A percentile compares a stretch with the other conserved stretches of the same genome.
These are phyloP conservation scores for Cytospora piceae DNA, from an alignment of 2,329 filamentous ascomycete genomes.

Conservation along the genomic window DNA sequence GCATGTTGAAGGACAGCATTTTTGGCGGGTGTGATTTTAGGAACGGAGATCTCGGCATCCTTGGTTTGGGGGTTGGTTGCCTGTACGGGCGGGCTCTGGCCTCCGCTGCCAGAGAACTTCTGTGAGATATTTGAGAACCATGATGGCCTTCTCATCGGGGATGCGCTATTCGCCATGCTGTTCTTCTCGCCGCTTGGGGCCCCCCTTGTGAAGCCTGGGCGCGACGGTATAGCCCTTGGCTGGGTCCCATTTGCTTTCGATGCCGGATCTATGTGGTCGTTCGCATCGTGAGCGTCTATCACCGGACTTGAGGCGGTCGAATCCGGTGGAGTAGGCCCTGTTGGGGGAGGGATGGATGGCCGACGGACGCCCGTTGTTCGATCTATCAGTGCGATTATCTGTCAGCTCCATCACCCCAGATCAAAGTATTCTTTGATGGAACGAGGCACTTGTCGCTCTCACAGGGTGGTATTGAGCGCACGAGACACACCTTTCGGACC, in stretches of 20 bases:
- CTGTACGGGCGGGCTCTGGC: slow-evolving; percentile 37
- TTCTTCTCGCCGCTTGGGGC: slow-evolving; percentile 40
- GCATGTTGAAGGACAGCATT: slow-evolving; percentile 64
- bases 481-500: slow-evolving; percentile 72
- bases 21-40: slow-evolving; percentile 54
- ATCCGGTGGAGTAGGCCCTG: slow-evolving; percentile 31
- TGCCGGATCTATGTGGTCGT: slow-evolving; percentile 21
- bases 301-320: slow-evolving; percentile 25
- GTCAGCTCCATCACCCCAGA: slow-evolving; percentile 18
- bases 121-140: slow-evolving; percentile 95
- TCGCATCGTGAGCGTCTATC: slow-evolving; percentile 28
- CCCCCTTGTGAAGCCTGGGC: slow-evolving; percentile 39
- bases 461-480: neutral
- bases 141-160: slow-evolving; percentile 67
- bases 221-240: slow-evolving; percentile 39
- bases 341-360: slow-evolving; percentile 32
- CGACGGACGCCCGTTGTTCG: slow-evolving; percentile 29
- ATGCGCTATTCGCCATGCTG: slow-evolving; percentile 39
- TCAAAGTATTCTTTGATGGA: neutral
- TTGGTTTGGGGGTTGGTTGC: slow-evolving; percentile 42
- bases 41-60: slow-evolving; percentile 50
- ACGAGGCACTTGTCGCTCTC: neutral
- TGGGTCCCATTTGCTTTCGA: slow-evolving; percentile 26
- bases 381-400: slow-evolving; percentile 25
- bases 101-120: slow-evolving; percentile 72